Conservation (phyloP, 768 basidiomycete genomes). For the Naematelia encephala region DNA sequence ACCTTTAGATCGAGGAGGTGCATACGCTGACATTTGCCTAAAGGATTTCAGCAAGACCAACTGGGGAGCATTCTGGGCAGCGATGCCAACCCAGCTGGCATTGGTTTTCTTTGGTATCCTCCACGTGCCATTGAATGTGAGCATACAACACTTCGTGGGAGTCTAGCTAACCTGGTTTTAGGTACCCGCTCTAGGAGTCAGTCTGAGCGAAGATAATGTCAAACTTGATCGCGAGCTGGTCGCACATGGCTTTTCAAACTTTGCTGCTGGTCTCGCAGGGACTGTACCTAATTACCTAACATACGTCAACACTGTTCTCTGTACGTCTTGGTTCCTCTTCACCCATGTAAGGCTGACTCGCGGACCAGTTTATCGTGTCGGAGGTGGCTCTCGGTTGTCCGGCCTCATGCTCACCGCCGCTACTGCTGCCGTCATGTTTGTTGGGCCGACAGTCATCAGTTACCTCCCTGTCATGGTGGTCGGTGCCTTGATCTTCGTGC, state of each 20-base stretch:
- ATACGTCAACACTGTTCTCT: constrained; percentile 56
- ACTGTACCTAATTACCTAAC: constrained; percentile 83
- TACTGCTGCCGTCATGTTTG: constrained; percentile 66
- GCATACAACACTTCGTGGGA: neutral
- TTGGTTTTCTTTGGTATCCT: constrained; percentile 56
- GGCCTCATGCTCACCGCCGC: constrained; percentile 79
- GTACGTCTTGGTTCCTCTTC: constrained; percentile 16
- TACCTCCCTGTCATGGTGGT: constrained; percentile 91
- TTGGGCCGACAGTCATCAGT: constrained; percentile 85
- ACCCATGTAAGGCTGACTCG: neutral
- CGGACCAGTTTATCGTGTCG: constrained; percentile 76
- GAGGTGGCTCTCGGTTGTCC: constrained; percentile 76
- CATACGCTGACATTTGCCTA: neutral
- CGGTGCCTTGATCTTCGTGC: constrained; percentile 83
- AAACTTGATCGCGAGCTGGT: constrained; percentile 90
- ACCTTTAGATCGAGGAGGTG: neutral
- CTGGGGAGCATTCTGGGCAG: constrained; percentile 69
- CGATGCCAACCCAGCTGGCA: constrained; percentile 90
- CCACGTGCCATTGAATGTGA: constrained; percentile 50
- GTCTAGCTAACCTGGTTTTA: constrained; percentile 62
- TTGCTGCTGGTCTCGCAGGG: constrained; percentile 73
- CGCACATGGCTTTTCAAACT: constrained; percentile 86
- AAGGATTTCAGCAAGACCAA: constrained; percentile 63
- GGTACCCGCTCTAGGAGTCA: constrained; percentile 88
- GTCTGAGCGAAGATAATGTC: constrained; percentile 75